Evolutionary conservation across 2,329 filamentous ascomycete genomes (phyloP).

Genomic region (Periconia digitata): DNA sequence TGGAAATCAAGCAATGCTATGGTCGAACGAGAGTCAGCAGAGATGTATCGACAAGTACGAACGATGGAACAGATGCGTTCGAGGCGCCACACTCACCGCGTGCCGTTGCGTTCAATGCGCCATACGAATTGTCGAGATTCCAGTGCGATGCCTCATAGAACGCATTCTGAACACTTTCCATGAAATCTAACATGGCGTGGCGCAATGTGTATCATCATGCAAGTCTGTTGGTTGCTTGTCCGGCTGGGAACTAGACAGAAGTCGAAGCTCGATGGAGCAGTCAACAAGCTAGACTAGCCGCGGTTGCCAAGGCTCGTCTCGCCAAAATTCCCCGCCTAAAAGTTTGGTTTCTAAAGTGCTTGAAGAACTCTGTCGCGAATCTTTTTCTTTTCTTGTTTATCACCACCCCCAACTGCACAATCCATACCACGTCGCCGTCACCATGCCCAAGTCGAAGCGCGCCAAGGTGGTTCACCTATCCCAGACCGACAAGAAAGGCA

Average conservation of each 20-base stretch:
- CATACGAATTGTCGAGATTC: conserved; percentile 91
- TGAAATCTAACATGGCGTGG: conserved; percentile 83
- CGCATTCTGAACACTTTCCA: conserved; percentile 92
- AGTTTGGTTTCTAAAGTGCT: conserved; percentile 11
- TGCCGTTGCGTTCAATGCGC: conserved; percentile 78
- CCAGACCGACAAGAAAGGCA: conserved; percentile 90
- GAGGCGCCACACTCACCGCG: conserved; percentile 59
- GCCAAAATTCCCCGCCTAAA: conserved; percentile 35
- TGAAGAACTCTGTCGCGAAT: too few species aligned
- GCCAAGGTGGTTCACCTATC: conserved; percentile 86
- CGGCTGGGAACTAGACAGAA: too few species aligned
- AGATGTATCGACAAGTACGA: too few species aligned
- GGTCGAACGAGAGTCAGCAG: too few species aligned
- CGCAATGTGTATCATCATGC: conserved; percentile 25
- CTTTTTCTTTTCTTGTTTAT: conserved; percentile 26
- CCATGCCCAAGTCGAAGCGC: conserved; percentile 96
- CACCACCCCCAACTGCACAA: conserved; percentile 8
- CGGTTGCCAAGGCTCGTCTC: conserved; percentile 33
- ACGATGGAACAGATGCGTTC: neutral
- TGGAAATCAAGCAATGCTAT: conserved; percentile 83
- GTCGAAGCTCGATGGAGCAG: conserved; percentile 7
- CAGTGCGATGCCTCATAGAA: conserved; percentile 86
- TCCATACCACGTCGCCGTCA: conserved; percentile 30
- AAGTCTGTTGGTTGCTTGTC: too few species aligned
- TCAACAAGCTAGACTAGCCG: conserved; percentile 24